Conservation (phyloP, 2,329 filamentous ascomycete species). For the Aspergillus pseudonomiae region DNA sequence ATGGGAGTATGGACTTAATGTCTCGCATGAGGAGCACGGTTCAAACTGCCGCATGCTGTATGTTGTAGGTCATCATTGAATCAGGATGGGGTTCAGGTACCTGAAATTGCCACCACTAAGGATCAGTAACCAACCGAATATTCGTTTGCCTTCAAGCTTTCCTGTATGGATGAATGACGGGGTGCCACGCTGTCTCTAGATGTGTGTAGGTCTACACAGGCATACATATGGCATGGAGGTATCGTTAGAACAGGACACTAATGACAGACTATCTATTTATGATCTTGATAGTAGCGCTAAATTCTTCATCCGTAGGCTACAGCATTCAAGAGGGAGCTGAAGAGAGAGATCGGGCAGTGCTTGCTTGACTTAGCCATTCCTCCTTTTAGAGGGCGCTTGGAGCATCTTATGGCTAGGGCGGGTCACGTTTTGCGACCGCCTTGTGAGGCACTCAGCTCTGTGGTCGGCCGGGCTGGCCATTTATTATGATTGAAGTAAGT, state of each 20-base stretch:
- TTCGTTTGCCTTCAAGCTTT: conserved; percentile 8
- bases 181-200: not conserved
- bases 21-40: not conserved
- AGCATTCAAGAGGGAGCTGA: not conserved
- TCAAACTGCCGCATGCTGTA: conserved; percentile 1
- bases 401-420: conserved; percentile 15
- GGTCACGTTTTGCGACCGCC: conserved; percentile 30
- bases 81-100: not conserved
- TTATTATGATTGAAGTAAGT: conserved; percentile 20
- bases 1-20: not conserved
- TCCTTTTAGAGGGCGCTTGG: conserved; percentile 5
- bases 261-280: not conserved
- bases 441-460: conserved; percentile 23
- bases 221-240: not conserved
- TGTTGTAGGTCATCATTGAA: not conserved
- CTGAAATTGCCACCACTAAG: not conserved
- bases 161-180: not conserved
- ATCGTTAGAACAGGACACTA: conserved; percentile 4
- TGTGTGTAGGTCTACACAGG: not conserved
- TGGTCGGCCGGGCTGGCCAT: conserved; percentile 10
- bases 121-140: conserved; percentile 4
- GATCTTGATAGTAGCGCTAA: not conserved
- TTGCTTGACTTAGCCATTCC: conserved; percentile 13
- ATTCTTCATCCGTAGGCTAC: not conserved
- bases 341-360: not conserved